These are phyloP conservation scores for Rosa hybrid DNA, from an alignment of 331 rosid species.

Conservation along the genomic window DNA sequence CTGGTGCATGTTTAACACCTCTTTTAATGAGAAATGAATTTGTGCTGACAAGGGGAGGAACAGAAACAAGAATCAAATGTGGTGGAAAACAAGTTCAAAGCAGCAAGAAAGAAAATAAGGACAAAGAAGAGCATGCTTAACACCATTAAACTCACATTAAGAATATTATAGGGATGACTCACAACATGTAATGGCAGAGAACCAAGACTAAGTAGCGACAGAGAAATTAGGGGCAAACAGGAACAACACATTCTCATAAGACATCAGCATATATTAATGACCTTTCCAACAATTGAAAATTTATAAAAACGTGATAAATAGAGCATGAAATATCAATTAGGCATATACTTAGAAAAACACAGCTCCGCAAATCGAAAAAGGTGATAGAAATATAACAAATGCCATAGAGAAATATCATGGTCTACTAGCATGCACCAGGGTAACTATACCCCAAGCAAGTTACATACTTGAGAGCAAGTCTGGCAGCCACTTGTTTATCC, in stretches of 20 bases:
- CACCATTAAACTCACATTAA: not conserved
- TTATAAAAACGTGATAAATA: not conserved
- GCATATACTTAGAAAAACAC: not conserved
- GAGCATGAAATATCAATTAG: not conserved
- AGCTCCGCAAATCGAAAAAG: slow-evolving; percentile 18
- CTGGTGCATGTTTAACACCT: not conserved
- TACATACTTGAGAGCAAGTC: slow-evolving; percentile 83
- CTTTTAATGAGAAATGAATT: not conserved
- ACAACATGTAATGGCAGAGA: not conserved
- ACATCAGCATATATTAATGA: not conserved
- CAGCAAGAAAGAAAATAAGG: slow-evolving; percentile 5
- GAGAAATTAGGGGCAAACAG: not conserved
- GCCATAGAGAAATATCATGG: not conserved
- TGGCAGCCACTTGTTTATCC: slow-evolving; percentile 89
- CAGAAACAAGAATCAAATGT: not conserved
- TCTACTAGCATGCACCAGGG: slow-evolving; percentile 14
- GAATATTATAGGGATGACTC: not conserved
- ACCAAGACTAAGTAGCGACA: not conserved
- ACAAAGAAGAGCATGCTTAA: not conserved
- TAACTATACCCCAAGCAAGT: slow-evolving; percentile 23
- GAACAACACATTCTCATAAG: not conserved
- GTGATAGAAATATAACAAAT: slow-evolving; percentile 9
- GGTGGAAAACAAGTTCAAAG: not conserved
- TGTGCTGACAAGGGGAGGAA: not conserved
- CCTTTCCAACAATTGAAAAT: not conserved